These are phyloP conservation scores for Vitis rupestris DNA, from an alignment of 164 flowering plant genomes.

Conservation along the genomic window DNA sequence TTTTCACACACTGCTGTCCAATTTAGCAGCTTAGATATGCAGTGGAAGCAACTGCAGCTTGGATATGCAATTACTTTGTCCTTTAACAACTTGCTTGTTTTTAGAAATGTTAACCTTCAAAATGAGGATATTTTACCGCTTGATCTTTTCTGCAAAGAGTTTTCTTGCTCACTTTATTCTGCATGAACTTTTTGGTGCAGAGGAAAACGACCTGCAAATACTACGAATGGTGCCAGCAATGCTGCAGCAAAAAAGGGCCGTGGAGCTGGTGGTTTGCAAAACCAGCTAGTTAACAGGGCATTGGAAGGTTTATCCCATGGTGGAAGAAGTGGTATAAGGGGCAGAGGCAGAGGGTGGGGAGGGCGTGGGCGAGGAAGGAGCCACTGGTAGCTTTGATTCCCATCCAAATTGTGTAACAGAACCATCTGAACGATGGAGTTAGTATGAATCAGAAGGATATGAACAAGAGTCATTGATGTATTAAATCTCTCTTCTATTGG, in stretches of 20 bases:
- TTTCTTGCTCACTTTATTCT: neutral
- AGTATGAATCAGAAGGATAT: neutral
- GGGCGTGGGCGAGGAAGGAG: slow-evolving; percentile 74
- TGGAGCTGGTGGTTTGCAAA: slow-evolving; percentile 64
- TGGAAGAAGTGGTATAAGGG: slow-evolving; percentile 46
- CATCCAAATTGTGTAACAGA: too few species aligned
- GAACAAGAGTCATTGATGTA: slow-evolving; percentile 10
- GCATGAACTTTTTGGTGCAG: slow-evolving; percentile 31
- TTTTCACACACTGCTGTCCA: too few species aligned
- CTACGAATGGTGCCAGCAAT: slow-evolving; percentile 51
- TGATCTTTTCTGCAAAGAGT: neutral
- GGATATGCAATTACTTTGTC: too few species aligned
- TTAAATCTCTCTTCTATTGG: neutral
- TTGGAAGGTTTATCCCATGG: slow-evolving; percentile 69
- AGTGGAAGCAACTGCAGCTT: too few species aligned
- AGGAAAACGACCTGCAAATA: slow-evolving; percentile 55
- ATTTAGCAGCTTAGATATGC: too few species aligned
- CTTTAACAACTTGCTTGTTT: too few species aligned
- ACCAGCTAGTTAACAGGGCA: slow-evolving; percentile 72
- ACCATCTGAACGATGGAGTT: neutral
- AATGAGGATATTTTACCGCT: too few species aligned
- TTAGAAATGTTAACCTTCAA: too few species aligned
- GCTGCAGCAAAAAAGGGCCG: slow-evolving; percentile 63
- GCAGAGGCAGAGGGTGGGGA: slow-evolving; percentile 51
- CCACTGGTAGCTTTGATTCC: slow-evolving; percentile 27